phyloP scores from a whole-genome alignment of 352 stramenopile genomes.

The Thalassiosira pacifica region DNA sequence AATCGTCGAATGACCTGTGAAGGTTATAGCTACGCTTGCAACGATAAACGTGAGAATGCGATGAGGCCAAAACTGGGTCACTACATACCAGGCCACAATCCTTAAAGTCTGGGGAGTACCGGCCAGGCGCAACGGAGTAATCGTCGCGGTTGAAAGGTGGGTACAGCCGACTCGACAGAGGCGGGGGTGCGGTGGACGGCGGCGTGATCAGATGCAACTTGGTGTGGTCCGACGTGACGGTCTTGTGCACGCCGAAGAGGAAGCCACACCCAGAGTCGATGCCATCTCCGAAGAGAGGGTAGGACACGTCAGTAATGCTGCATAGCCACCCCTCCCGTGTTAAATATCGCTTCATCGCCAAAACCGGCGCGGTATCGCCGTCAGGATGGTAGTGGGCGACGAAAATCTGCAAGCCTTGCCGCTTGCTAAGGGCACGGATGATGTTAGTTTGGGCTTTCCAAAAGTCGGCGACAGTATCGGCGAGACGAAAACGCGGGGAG shows the following conservation, averaged over 20 bases:
- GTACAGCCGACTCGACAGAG: background rate
- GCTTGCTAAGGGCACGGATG: background rate
- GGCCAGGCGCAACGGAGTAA: background rate
- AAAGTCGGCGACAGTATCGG: background rate
- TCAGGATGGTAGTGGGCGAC: background rate
- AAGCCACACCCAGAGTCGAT: background rate
- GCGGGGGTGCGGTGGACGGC: background rate
- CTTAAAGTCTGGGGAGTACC: background rate
- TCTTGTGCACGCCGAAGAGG: background rate
- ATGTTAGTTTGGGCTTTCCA: conserved; percentile 26
- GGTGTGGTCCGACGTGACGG: background rate
- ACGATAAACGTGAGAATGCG: background rate
- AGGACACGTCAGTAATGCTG: background rate
- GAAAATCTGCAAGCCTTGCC: conserved; percentile 2
- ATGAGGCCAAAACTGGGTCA: background rate
- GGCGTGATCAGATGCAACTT: background rate
- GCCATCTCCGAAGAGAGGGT: conserved; percentile 4
- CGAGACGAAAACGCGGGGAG: background rate
- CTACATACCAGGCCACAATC: background rate
- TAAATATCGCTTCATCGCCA: background rate
- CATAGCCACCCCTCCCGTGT: conserved; percentile 2
- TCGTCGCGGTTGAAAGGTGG: conserved; percentile 6
- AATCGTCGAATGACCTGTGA: background rate
- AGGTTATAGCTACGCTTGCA: conserved; percentile 13
- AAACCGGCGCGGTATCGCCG: background rate